These are phyloP conservation scores for Spergularia azorica DNA, from an alignment of 179 eudicot species.

Conservation along the genomic window DNA sequence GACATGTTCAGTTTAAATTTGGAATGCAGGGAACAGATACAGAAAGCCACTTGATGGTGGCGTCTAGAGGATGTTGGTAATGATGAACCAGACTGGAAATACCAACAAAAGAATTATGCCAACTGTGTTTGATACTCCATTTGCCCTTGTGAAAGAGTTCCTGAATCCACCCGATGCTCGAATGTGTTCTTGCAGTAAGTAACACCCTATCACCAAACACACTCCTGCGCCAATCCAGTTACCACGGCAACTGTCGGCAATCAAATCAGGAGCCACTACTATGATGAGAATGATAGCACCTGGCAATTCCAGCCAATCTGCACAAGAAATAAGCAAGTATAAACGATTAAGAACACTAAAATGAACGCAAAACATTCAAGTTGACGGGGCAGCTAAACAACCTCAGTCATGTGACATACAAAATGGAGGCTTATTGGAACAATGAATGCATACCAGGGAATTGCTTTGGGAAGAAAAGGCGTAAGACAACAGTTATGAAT, in stretches of 20 bases:
- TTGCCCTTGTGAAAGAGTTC: constrained; percentile 76
- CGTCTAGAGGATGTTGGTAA: constrained; percentile 40
- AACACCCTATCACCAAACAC: constrained; percentile 66
- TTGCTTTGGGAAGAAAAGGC: constrained; percentile 68
- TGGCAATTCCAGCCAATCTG: constrained; percentile 89
- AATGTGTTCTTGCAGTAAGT: constrained; percentile 90
- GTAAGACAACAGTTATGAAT: constrained; percentile 66
- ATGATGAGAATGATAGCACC: constrained; percentile 71
- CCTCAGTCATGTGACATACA: no score
- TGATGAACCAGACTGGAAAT: constrained; percentile 74
- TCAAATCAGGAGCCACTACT: constrained; percentile 74
- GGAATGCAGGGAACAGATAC: constrained; percentile 13
- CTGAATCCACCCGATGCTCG: constrained; percentile 94
- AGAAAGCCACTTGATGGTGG: background rate
- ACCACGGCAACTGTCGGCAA: constrained; percentile 49
- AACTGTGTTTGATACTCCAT: constrained; percentile 74
- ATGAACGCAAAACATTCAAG: no score
- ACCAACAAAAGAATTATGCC: constrained; percentile 74
- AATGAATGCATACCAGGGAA: constrained; percentile 57
- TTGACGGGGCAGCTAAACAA: no score
- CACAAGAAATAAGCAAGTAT: constrained; percentile 16
- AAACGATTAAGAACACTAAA: no score
- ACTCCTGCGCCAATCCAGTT: constrained; percentile 49
- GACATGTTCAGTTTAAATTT: background rate
- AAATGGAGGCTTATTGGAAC: no score